Evolutionary conservation across 768 basidiomycete genomes (phyloP).

Genomic region (Mycena vitilis): DNA sequence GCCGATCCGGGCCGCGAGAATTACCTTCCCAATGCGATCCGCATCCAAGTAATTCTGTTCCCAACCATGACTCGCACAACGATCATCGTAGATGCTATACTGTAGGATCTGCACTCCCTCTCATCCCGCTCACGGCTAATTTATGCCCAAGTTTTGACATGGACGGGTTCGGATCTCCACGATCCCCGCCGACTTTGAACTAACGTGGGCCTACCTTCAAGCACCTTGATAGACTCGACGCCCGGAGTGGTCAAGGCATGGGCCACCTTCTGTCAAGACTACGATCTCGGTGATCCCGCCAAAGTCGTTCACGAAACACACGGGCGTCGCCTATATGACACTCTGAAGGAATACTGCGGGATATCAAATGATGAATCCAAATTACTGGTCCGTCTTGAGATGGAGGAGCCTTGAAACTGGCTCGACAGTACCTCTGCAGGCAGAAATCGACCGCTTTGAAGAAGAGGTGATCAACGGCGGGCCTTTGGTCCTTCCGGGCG

Average conservation of each 20-base stretch:
- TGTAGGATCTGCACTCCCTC: slow-evolving; percentile 14
- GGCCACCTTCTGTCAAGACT: slow-evolving; percentile 71
- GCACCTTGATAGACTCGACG: slow-evolving; percentile 71
- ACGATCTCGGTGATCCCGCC: slow-evolving; percentile 61
- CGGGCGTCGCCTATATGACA: slow-evolving; percentile 82
- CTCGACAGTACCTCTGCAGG: slow-evolving; percentile 46
- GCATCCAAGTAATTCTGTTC: no score
- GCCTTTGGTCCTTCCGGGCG: slow-evolving; percentile 76
- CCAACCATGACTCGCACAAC: slow-evolving; percentile 19
- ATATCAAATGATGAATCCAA: slow-evolving; percentile 65
- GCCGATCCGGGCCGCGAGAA: no score
- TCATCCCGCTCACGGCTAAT: neutral
- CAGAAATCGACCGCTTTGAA: slow-evolving; percentile 83
- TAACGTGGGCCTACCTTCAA: slow-evolving; percentile 5
- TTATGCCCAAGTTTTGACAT: slow-evolving; percentile 43
- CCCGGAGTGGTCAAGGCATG: slow-evolving; percentile 86
- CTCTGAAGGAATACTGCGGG: slow-evolving; percentile 74
- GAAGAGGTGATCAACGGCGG: slow-evolving; percentile 75
- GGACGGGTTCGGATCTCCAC: slow-evolving; percentile 41
- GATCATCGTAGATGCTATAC: slow-evolving; percentile 41
- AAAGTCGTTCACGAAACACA: slow-evolving; percentile 71
- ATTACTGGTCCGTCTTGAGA: slow-evolving; percentile 59
- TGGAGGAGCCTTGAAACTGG: neutral
- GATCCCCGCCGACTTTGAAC: slow-evolving; percentile 11
- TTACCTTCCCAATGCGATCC: no score